A percentile compares a stretch with the other conserved stretches of the same genome.
Evolutionary conservation across 73 alveolate species (phyloP).

Genomic region (Tetrahymena malaccensis): DNA sequence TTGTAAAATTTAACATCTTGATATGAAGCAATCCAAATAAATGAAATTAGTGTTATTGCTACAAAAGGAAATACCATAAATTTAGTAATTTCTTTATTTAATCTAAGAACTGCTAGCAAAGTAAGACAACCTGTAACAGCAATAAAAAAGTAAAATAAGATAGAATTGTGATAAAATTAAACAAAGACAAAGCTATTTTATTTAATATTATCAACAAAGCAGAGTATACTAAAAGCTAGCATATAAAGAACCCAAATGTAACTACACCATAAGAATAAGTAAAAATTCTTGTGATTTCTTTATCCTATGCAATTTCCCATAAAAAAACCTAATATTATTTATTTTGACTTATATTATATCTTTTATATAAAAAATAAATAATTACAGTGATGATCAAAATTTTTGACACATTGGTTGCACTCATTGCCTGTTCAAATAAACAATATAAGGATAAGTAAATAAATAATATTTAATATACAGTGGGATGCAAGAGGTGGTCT

Average conservation of each 20-base stretch:
- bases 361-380: too few species aligned
- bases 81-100: background rate
- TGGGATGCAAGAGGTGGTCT: background rate
- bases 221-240: background rate
- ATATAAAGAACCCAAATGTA: background rate
- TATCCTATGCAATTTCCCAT: background rate
- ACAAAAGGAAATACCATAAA: background rate
- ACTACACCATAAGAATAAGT: background rate
- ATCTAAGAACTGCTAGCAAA: background rate
- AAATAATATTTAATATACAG: background rate
- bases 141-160: background rate
- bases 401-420: background rate
- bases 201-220: background rate
- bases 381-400: background rate
- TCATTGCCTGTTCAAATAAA: background rate
- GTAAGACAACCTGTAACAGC: background rate
- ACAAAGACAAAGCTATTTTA: background rate
- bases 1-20: background rate
- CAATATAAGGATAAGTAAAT: background rate
- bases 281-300: background rate
- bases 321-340: background rate
- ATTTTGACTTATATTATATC: too few species aligned
- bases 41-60: background rate
- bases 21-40: background rate
- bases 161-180: background rate